A percentile compares a stretch with the other conserved stretches of the same genome.
Evolutionary conservation across 257 asterid genomes (phyloP).

Genomic region (Leonotis leonurus): DNA sequence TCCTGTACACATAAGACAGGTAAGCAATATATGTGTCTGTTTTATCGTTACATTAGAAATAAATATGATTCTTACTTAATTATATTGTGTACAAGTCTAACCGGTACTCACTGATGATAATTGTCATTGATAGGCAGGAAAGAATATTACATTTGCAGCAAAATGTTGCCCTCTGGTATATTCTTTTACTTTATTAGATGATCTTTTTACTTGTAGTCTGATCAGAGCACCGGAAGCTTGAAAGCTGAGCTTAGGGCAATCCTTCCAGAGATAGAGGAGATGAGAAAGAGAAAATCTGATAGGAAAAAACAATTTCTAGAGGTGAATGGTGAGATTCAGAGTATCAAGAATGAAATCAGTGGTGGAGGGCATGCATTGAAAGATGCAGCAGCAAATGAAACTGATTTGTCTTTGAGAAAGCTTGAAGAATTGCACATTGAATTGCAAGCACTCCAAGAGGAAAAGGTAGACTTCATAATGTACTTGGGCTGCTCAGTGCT

Average conservation of each 20-base stretch:
- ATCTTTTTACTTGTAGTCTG: conserved; percentile 43
- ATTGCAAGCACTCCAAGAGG: conserved; percentile 71
- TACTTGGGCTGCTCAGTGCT: conserved; percentile 76
- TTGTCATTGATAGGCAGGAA: background rate
- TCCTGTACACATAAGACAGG: conserved; percentile 94
- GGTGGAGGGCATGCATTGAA: conserved; percentile 25
- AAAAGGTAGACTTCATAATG: conserved; percentile 79
- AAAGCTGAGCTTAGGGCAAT: conserved; percentile 74
- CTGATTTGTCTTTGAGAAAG: conserved; percentile 73
- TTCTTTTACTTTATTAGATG: background rate
- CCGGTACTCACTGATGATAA: too few relatives aligned
- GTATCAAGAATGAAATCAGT: conserved; percentile 57
- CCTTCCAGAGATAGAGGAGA: conserved; percentile 84
- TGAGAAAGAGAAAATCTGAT: conserved; percentile 72
- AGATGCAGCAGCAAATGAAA: conserved; percentile 46
- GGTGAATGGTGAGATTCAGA: conserved; percentile 58
- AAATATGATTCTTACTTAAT: too few relatives aligned
- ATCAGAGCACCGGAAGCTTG: conserved; percentile 68
- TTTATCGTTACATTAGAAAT: too few relatives aligned
- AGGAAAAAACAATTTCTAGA: conserved; percentile 66
- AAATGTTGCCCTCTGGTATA: background rate
- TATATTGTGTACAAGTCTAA: too few relatives aligned
- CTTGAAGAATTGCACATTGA: conserved; percentile 75
- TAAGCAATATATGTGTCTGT: conserved; percentile 15
- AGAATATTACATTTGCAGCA: background rate